A percentile compares a stretch with the other conserved stretches of the same genome.
These are phyloP conservation scores for Candida khao-thaluensis DNA, from an alignment of 805 yeast genomes.

Conservation along the genomic window DNA sequence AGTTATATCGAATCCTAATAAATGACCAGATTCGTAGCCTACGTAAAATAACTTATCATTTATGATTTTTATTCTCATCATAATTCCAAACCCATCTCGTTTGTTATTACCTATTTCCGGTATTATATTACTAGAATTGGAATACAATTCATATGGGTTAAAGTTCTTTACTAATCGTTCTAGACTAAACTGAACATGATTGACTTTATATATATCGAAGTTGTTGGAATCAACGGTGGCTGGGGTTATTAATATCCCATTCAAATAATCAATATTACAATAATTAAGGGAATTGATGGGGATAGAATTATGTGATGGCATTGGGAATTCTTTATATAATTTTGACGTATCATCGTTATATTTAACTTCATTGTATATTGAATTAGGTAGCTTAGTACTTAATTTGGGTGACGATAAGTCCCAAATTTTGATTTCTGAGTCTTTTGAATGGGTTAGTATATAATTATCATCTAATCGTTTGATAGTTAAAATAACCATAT, in stretches of 20 bases:
- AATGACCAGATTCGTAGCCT: conserved; percentile 77
- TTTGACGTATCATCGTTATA: conserved; percentile 25
- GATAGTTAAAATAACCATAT: conserved; percentile 48
- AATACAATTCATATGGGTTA: conserved; percentile 22
- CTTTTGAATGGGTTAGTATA: conserved; percentile 66
- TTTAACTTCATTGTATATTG: conserved; percentile 15
- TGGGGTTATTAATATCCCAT: conserved; percentile 50
- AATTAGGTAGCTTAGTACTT: conserved; percentile 11
- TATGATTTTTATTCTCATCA: conserved; percentile 56
- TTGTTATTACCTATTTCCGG: conserved; percentile 17
- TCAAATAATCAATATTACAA: conserved; percentile 53
- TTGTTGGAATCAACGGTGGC: conserved; percentile 61
- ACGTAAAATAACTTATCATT: conserved; percentile 29
- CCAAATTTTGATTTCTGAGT: conserved; percentile 55
- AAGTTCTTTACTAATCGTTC: conserved; percentile 34
- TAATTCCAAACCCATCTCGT: conserved; percentile 53
- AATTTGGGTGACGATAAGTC: conserved; percentile 15
- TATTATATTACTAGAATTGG: conserved; percentile 8
- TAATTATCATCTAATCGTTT: conserved; percentile 21
- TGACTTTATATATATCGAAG: conserved; percentile 57
- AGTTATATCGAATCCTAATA: conserved; percentile 28
- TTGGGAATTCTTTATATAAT: conserved; percentile 11
- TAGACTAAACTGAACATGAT: conserved; percentile 9
- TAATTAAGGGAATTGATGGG: conserved; percentile 77
- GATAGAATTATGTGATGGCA: conserved; percentile 34